phyloP scores from a whole-genome alignment of 805 yeast species.

The Starmerella geochares region DNA sequence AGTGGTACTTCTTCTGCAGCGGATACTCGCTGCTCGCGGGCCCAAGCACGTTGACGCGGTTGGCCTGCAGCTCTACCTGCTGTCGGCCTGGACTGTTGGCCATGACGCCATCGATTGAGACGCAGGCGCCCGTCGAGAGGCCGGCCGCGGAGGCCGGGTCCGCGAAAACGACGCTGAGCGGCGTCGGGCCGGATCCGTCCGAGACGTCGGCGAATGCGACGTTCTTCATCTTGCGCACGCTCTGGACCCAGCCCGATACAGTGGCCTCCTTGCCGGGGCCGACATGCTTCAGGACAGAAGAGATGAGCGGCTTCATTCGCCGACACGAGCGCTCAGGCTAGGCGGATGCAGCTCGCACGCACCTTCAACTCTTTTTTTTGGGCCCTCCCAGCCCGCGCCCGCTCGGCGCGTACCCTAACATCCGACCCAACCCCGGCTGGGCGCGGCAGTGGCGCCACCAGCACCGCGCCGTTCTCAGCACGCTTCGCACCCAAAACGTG shows the following conservation, averaged over 20 bases:
- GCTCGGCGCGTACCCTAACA: background rate
- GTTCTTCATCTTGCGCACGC: constrained; percentile 62
- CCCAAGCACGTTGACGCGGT: constrained; percentile 44
- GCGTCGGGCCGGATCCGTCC: constrained; percentile 59
- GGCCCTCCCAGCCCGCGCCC: background rate
- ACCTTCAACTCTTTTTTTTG: background rate
- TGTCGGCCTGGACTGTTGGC: constrained; percentile 42
- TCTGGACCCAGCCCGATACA: constrained; percentile 64
- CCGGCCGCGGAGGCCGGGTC: constrained; percentile 24
- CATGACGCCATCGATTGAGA: constrained; percentile 39
- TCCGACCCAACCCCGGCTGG: constrained; percentile 5
- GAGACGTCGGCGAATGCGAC: constrained; percentile 67
- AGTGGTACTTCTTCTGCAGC: constrained; percentile 67
- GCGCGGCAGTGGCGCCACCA: constrained; percentile 9
- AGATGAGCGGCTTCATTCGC: constrained; percentile 12
- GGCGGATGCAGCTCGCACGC: background rate
- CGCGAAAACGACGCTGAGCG: constrained; percentile 46
- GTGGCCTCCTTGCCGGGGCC: constrained; percentile 31
- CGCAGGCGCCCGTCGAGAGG: constrained; percentile 40
- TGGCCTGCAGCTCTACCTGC: constrained; percentile 40
- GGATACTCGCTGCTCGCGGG: constrained; percentile 58
- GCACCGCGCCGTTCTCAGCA: background rate
- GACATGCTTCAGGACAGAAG: constrained; percentile 8
- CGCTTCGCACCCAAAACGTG: background rate
- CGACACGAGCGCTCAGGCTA: background rate